Conservation (phyloP, 2,329 filamentous ascomycete genomes). For the Penicillium sp. region DNA sequence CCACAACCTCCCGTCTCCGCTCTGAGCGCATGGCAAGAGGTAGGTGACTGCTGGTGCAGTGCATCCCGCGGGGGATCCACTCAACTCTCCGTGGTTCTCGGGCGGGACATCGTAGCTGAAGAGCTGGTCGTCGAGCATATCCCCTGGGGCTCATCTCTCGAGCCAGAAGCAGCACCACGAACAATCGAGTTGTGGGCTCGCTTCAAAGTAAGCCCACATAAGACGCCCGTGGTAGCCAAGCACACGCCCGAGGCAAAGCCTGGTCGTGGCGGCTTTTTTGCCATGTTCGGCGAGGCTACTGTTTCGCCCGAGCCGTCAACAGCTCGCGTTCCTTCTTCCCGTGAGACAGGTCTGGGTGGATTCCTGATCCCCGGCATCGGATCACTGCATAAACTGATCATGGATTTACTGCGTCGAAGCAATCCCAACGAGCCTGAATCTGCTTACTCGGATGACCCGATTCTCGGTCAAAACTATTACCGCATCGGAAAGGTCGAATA, state of each 20-base stretch:
- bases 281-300: conserved; percentile 2
- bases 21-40: conserved; percentile 70
- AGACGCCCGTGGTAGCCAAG: conserved; percentile 3
- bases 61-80: conserved; percentile 46
- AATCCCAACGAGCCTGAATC: conserved; percentile 32
- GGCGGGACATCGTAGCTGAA: conserved; percentile 61
- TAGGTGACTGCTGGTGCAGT: conserved; percentile 87
- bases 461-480: conserved; percentile 40
- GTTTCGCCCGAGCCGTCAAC: background rate
- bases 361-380: conserved; percentile 12
- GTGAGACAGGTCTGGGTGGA: conserved; percentile 13
- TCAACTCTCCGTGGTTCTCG: conserved; percentile 43
- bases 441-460: conserved; percentile 38
- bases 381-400: conserved; percentile 33
- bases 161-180: conserved; percentile 62
- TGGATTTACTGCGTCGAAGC: conserved; percentile 31
- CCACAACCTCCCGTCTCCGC: conserved; percentile 54
- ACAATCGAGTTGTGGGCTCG: conserved; percentile 71
- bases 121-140: conserved; percentile 75
- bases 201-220: conserved; percentile 48
- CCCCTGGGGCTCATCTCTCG: conserved; percentile 60
- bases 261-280: background rate
- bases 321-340: conserved; percentile 7
- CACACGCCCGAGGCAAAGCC: background rate
- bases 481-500: conserved; percentile 44